Conservation (phyloP, 768 basidiomycete genomes). For the Phaffia australis region DNA sequence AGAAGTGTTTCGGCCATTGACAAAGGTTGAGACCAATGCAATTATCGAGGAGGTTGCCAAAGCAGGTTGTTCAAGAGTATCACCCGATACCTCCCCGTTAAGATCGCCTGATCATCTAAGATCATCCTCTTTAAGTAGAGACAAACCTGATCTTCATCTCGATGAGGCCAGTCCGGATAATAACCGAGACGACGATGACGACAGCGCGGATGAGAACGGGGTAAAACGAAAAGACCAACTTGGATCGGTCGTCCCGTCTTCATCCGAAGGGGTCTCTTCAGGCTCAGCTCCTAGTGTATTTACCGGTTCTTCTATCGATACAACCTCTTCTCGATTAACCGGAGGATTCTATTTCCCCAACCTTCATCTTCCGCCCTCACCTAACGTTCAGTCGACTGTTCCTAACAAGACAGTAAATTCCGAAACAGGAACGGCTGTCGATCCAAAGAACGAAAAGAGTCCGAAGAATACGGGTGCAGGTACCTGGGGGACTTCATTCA, state of each 20-base stretch:
- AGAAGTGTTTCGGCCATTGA: not conserved
- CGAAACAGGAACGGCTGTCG: slow-evolving; percentile 27
- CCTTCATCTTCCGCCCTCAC: slow-evolving; percentile 11
- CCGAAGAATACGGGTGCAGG: slow-evolving; percentile 27
- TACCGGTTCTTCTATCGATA: not conserved
- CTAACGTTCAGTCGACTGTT: not conserved
- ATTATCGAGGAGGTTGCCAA: slow-evolving; percentile 8
- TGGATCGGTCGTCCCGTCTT: not conserved
- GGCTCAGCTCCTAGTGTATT: slow-evolving; percentile 19
- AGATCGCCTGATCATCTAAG: not conserved
- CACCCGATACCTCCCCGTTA: not conserved
- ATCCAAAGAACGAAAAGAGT: not conserved
- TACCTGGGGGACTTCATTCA: slow-evolving; percentile 67
- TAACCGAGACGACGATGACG: not conserved
- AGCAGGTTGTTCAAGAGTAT: not conserved
- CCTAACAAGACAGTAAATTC: not conserved
- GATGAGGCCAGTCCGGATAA: no score
- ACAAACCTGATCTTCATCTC: no score
- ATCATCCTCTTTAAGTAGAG: not conserved
- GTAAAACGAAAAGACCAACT: slow-evolving; percentile 36
- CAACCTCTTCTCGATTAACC: not conserved
- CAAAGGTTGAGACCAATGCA: not conserved
- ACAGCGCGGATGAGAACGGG: slow-evolving; percentile 29
- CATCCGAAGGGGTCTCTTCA: not conserved
- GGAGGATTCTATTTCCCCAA: slow-evolving; percentile 6